Evolutionary conservation across 2,329 filamentous ascomycete species (phyloP), one percentile per base, ranked within the genome.

Genomic region (Alternaria consortialis): DNA sequence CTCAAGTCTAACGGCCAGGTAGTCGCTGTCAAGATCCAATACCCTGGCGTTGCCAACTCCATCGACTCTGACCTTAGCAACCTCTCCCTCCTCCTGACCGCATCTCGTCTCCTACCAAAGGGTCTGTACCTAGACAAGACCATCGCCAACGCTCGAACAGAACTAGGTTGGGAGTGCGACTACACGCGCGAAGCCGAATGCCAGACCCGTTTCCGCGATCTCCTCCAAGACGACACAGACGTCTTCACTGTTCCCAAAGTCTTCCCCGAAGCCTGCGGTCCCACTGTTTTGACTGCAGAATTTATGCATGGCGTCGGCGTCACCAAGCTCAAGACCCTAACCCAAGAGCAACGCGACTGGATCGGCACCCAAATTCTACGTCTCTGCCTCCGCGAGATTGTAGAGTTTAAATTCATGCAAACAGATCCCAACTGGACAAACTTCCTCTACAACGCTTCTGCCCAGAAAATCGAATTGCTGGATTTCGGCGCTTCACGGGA

Each of bases 391-490:
- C 90, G 94, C 60, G 95, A 98, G 81, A 94, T 98, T 70, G 90
- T 90, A 66, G 93, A 97, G 79, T 98, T 97, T 86, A 89, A 86
- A 62, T 98, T 97, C 82, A 99, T 99, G 95, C 95, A 99, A 81
- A 99, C 95, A 5, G 95, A 99, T 76, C 95, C 95, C 40, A 99
- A 99, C 83, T 99, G 95, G 95, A 98, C 94, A 34, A 99, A 99
- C 80, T 99, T 99, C 79, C 85, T 98, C 20, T 99, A 93, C 84
- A 95, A 98, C 71, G 83, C 88, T 1, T 71, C 82, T 20, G 88
- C 85, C 4, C 83, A 88, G 70, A 91, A 88, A 74, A 89, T 99
- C 13, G 94, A 97, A 79, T 87, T 99, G 1, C 88, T 99, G 53
- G 96, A 99, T 80, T 99, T 99, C 79, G 95, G 95, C 60, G 95